Conservation (phyloP, 2,329 filamentous ascomycete genomes). For the Venturia asperata region DNA sequence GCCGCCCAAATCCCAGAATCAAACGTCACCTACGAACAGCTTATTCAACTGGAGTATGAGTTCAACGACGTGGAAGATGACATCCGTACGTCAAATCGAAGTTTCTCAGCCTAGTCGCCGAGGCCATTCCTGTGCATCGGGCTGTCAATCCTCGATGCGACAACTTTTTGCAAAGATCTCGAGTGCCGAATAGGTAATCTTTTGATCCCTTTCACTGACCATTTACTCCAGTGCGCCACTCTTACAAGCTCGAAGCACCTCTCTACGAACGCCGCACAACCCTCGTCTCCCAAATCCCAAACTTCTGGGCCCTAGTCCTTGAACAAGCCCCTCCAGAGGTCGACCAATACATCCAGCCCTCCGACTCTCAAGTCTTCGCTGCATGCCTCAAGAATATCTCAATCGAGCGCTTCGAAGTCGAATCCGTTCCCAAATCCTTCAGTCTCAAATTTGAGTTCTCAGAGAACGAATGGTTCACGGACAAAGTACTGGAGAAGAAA, state of each 20-base stretch:
- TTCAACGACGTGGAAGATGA: constrained; percentile 79
- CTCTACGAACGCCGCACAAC: constrained; percentile 71
- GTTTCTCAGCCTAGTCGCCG: not conserved
- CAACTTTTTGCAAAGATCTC: not conserved
- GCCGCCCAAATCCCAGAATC: constrained; percentile 21
- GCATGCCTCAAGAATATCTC: constrained; percentile 59
- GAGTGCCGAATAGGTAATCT: not conserved
- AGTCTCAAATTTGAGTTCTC: constrained; percentile 56
- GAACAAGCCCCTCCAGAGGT: constrained; percentile 80
- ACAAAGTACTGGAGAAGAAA: constrained; percentile 77
- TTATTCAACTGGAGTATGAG: constrained; percentile 71
- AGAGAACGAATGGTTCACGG: constrained; percentile 74
- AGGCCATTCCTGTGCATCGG: not conserved
- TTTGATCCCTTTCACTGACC: constrained; percentile 3
- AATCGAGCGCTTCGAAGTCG: constrained; percentile 74
- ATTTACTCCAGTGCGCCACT: constrained; percentile 56
- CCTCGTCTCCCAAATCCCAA: constrained; percentile 63
- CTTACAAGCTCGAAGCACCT: constrained; percentile 59
- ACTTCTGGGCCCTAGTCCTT: constrained; percentile 94
- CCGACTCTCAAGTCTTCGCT: constrained; percentile 67
- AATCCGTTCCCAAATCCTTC: constrained; percentile 67
- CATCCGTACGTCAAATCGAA: constrained; percentile 55
- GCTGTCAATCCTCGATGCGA: not conserved
- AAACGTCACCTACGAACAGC: constrained; percentile 61
- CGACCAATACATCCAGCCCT: constrained; percentile 78